phyloP scores from a whole-genome alignment of 495 filamentous ascomycete genomes.

The Hypomontagnella monticulosa region DNA sequence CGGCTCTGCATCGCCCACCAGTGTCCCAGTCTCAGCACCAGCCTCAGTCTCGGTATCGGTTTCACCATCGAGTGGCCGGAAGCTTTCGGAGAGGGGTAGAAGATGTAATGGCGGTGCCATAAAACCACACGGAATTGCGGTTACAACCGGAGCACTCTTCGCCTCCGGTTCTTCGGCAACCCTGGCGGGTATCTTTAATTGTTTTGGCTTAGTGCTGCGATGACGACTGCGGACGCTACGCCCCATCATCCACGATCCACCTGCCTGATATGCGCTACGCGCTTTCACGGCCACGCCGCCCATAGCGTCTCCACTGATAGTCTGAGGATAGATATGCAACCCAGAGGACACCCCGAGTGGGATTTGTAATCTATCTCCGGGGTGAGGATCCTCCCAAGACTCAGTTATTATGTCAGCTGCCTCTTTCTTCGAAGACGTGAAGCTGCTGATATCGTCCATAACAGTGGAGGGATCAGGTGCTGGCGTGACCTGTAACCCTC shows the following conservation, averaged over 20 bases:
- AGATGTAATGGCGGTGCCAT: conserved; percentile 36
- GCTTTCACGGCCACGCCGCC: conserved; percentile 65
- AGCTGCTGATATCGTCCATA: conserved; percentile 34
- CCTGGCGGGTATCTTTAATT: conserved; percentile 51
- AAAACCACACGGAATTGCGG: conserved; percentile 32
- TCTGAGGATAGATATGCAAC: conserved; percentile 45
- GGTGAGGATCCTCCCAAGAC: conserved; percentile 60
- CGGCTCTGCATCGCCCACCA: conserved; percentile 21
- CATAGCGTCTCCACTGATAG: conserved; percentile 51
- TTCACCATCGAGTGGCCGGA: conserved; percentile 44
- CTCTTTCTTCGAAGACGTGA: conserved; percentile 31
- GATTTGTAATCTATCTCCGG: conserved; percentile 53
- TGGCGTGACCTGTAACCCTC: conserved; percentile 65
- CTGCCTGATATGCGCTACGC: conserved; percentile 36
- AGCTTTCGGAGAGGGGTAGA: conserved; percentile 24
- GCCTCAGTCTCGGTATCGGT: conserved; percentile 50
- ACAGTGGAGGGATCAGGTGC: conserved; percentile 49
- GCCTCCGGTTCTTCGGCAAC: conserved; percentile 44
- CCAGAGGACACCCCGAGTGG: conserved; percentile 43
- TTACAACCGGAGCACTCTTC: conserved; percentile 18
- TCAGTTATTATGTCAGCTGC: conserved; percentile 16
- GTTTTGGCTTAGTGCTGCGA: conserved; percentile 43
- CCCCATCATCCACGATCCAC: conserved; percentile 26
- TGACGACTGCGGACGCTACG: conserved; percentile 46
- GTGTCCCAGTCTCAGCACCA: conserved; percentile 31